Evolutionary conservation across 208 protist species (phyloP).

Genomic region (Leishmania mexicana): DNA sequence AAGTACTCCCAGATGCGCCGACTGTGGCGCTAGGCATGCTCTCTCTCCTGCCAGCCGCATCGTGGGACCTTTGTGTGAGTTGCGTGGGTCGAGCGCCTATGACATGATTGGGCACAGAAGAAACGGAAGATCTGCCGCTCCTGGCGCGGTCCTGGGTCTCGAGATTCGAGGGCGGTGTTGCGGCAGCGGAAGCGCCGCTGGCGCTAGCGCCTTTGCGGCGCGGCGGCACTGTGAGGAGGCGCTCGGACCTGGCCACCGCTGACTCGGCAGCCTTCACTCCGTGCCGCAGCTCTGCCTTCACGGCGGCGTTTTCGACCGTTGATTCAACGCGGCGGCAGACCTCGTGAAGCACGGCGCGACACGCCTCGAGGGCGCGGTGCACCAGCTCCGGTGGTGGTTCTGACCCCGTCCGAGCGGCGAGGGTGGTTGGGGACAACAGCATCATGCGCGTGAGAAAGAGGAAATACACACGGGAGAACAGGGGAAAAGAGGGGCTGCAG

Average conservation of each 20-base stretch:
- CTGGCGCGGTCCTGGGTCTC: neutral
- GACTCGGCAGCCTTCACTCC: conserved; percentile 28
- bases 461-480: neutral
- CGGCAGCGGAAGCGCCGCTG: neutral
- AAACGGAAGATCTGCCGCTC: neutral
- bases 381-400: conserved; percentile 12
- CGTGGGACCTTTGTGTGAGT: neutral
- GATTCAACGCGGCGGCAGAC: conserved; percentile 30
- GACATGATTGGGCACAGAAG: neutral
- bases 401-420: neutral
- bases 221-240: neutral
- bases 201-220: conserved; percentile 4
- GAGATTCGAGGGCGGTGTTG: neutral
- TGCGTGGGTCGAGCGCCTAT: neutral
- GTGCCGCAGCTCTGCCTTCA: conserved; percentile 42
- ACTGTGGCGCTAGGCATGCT: neutral
- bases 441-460: neutral
- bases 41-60: neutral
- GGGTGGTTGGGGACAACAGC: conserved; percentile 9
- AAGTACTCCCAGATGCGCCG: neutral
- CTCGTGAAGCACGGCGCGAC: conserved; percentile 27
- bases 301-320: conserved; percentile 16
- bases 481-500: neutral
- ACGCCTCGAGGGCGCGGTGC: conserved; percentile 19
- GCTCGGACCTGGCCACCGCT: conserved; percentile 14